A percentile compares a stretch with the other conserved stretches of the same genome.
Conservation (phyloP, 2,329 filamentous ascomycete species). For the Xylariales sp. region DNA sequence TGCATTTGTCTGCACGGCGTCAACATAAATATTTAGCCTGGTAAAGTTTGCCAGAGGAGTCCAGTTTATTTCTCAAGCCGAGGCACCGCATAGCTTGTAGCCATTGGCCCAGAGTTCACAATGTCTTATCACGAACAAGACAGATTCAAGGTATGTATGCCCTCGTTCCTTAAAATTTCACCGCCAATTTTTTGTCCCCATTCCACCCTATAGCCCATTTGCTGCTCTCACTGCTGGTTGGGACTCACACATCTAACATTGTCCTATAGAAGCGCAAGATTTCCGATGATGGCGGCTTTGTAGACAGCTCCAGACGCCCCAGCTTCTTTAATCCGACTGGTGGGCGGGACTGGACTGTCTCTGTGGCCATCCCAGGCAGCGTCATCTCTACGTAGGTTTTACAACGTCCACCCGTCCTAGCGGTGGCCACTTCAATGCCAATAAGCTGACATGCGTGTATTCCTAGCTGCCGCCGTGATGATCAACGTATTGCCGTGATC, state of each 20-base stretch:
- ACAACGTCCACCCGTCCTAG: no score
- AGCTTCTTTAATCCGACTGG: constrained; percentile 62
- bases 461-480: constrained; percentile 62
- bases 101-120: no score
- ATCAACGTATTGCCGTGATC: constrained; percentile 69
- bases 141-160: constrained; percentile 13
- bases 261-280: constrained; percentile 45
- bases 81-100: no score
- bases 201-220: no score
- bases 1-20: no score
- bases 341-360: constrained; percentile 69
- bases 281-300: constrained; percentile 31
- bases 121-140: constrained; percentile 5
- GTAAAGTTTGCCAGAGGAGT: no score
- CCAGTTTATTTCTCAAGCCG: no score
- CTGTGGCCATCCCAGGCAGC: constrained; percentile 73
- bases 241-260: background rate
- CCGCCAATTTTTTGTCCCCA: background rate
- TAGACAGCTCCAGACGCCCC: constrained; percentile 62
- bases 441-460: constrained; percentile 5
- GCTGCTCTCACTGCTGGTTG: background rate
- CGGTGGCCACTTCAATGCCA: background rate
- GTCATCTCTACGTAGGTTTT: constrained; percentile 65
- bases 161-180: background rate
- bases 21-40: no score